A percentile compares a stretch with the other conserved stretches of the same genome.
phyloP scores from a whole-genome alignment of 192 early-diverging fungal species.

The Mortierella antarctica region DNA sequence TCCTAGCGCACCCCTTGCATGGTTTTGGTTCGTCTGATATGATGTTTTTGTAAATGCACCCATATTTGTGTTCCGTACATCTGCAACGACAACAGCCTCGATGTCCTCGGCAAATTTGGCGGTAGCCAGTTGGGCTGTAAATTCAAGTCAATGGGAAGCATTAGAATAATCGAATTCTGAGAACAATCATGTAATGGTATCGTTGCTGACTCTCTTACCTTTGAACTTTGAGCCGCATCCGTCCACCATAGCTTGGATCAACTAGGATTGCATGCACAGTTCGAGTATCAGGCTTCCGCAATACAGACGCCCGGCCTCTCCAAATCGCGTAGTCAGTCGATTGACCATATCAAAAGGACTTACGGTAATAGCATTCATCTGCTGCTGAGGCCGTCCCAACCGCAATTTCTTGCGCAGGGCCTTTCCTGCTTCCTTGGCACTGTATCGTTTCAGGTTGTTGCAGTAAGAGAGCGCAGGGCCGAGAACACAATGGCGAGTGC shows the following conservation, averaged over 20 bases:
- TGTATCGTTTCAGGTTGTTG: background rate
- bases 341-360: background rate
- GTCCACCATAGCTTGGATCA: slow-evolving; percentile 52
- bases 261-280: slow-evolving; percentile 12
- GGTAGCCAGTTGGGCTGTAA: slow-evolving; percentile 45
- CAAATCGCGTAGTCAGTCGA: background rate
- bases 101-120: slow-evolving; percentile 51
- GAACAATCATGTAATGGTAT: background rate
- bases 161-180: background rate
- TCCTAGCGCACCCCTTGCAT: background rate
- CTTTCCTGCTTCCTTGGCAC: slow-evolving; percentile 35
- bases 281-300: too few relatives aligned
- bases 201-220: slow-evolving; percentile 7
- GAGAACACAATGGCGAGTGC: background rate
- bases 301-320: too few relatives aligned
- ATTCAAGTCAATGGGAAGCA: background rate
- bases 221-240: slow-evolving; percentile 54
- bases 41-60: background rate
- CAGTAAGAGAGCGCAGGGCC: too few relatives aligned
- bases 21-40: background rate
- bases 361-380: slow-evolving; percentile 45
- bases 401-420: slow-evolving; percentile 25
- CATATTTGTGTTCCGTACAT: slow-evolving; percentile 16
- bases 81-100: slow-evolving; percentile 39
- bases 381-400: slow-evolving; percentile 13